Conservation (phyloP, 495 filamentous ascomycete species). For the Penicillium malachiteum region DNA sequence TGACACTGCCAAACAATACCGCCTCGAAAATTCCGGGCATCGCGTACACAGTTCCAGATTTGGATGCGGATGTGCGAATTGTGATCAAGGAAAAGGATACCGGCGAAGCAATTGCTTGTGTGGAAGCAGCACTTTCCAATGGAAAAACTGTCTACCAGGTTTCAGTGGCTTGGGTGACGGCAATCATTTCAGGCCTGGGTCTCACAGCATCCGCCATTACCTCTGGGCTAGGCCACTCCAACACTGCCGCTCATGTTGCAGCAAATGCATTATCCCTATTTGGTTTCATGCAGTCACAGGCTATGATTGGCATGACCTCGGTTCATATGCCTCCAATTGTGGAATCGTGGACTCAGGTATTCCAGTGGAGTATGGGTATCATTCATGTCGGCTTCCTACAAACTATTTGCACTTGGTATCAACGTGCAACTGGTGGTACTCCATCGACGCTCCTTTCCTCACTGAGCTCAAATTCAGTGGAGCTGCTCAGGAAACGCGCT, state of each 20-base stretch:
- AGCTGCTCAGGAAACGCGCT: constrained; percentile 62
- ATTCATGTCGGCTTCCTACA: constrained; percentile 87
- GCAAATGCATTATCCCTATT: constrained; percentile 91
- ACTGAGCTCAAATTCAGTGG: constrained; percentile 74
- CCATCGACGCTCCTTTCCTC: constrained; percentile 77
- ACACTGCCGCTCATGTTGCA: constrained; percentile 93
- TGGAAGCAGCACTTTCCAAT: constrained; percentile 87
- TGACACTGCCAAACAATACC: constrained; percentile 57
- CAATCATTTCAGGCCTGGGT: constrained; percentile 80
- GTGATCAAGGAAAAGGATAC: constrained; percentile 68
- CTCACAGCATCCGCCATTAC: constrained; percentile 81
- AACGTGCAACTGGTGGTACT: constrained; percentile 86
- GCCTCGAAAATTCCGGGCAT: constrained; percentile 73
- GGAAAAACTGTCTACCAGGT: constrained; percentile 89
- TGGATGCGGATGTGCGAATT: constrained; percentile 84
- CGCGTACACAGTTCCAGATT: constrained; percentile 85
- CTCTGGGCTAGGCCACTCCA: constrained; percentile 84
- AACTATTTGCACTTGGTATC: constrained; percentile 90
- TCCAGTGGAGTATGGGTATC: constrained; percentile 98
- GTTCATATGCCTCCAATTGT: constrained; percentile 89
- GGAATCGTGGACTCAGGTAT: constrained; percentile 94
- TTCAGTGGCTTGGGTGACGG: constrained; percentile 85
- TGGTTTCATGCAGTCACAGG: constrained; percentile 93
- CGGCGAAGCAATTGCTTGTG: constrained; percentile 70
- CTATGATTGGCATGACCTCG: constrained; percentile 86